Percentiles rank a stretch among this genome's conserved stretches.
Evolutionary conservation across 345 rosid species (phyloP).

Genomic region (Populus alba): DNA sequence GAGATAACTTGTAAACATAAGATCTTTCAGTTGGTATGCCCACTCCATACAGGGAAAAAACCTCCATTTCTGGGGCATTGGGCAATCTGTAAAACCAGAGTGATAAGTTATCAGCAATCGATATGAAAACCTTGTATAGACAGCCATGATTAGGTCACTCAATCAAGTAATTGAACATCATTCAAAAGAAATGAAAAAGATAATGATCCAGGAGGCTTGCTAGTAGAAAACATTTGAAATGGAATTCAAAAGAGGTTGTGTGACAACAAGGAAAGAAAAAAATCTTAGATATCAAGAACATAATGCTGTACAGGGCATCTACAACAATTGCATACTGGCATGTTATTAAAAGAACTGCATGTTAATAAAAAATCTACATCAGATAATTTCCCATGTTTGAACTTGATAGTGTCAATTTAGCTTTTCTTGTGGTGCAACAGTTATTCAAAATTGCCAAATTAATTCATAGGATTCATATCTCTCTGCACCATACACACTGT

Average conservation of each 20-base stretch:
- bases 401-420: background rate
- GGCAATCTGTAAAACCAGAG: constrained; percentile 65
- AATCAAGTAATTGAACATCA: background rate
- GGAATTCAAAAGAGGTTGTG: background rate
- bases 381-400: background rate
- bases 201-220: background rate
- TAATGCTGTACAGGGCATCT: background rate
- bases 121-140: background rate
- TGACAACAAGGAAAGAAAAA: background rate
- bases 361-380: background rate
- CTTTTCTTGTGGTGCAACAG: background rate
- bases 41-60: constrained; percentile 82
- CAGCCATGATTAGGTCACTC: background rate
- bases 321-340: background rate
- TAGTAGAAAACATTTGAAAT: background rate
- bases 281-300: background rate
- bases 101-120: background rate
- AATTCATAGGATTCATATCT: background rate
- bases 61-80: constrained; percentile 89
- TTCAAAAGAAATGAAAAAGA: background rate
- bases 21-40: constrained; percentile 96
- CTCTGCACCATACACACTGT: background rate
- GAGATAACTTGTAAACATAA: constrained; percentile 68
- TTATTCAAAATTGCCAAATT: constrained; percentile 3
- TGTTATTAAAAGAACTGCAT: background rate